Evolutionary conservation across 805 yeast genomes (phyloP).

Genomic region (Candida nemodendra): DNA sequence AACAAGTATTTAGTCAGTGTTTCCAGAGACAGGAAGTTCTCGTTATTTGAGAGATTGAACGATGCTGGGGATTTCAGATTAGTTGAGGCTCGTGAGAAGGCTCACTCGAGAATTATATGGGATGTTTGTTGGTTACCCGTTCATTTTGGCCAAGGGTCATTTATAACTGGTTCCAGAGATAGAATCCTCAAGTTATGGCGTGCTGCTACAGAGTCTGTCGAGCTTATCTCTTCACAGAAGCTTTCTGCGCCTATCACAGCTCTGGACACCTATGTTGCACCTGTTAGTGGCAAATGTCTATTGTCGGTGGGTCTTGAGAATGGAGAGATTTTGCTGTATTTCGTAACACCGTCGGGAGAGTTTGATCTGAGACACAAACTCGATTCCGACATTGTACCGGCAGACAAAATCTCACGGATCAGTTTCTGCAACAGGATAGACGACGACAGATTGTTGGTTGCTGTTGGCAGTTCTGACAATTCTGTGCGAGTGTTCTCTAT

Average conservation of each 20-base stretch:
- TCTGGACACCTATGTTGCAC: constrained; percentile 44
- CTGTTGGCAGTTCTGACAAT: constrained; percentile 64
- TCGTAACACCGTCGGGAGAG: constrained; percentile 31
- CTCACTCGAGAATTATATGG: constrained; percentile 93
- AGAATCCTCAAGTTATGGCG: constrained; percentile 72
- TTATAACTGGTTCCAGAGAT: constrained; percentile 88
- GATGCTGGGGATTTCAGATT: constrained; percentile 28
- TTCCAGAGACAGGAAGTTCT: constrained; percentile 85
- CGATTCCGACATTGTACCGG: constrained; percentile 49
- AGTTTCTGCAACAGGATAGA: constrained; percentile 46
- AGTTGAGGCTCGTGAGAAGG: constrained; percentile 50
- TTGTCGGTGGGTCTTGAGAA: constrained; percentile 70
- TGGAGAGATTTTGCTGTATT: constrained; percentile 54
- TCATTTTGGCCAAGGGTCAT: constrained; percentile 39
- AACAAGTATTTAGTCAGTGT: constrained; percentile 68
- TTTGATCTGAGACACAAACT: constrained; percentile 35
- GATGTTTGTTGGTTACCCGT: constrained; percentile 84
- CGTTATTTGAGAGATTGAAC: constrained; percentile 58
- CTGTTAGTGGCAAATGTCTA: constrained; percentile 33
- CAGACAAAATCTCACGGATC: constrained; percentile 59
- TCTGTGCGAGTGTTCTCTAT: constrained; percentile 44
- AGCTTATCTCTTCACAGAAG: constrained; percentile 40
- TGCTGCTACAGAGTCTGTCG: constrained; percentile 26
- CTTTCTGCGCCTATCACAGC: constrained; percentile 65
- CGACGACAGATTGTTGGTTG: constrained; percentile 39